phyloP scores from a whole-genome alignment of 164 flowering plant species.

The Taxillus chinensis region DNA sequence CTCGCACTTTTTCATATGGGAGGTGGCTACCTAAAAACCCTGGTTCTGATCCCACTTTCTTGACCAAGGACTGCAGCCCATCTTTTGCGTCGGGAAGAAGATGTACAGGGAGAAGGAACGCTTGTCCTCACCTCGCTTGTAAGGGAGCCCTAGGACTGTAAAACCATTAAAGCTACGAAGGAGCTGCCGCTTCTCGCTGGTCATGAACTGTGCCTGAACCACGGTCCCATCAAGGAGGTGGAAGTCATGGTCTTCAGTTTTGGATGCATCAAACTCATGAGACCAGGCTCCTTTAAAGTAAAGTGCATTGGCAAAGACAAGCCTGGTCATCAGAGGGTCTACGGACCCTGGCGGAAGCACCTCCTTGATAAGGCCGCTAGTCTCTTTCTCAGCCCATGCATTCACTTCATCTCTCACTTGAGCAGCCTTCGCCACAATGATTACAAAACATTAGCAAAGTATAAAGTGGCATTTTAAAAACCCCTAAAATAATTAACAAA shows the following conservation, averaged over 20 bases:
- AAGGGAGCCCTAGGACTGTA: constrained; percentile 57
- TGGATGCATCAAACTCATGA: constrained; percentile 43
- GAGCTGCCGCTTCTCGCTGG: constrained; percentile 46
- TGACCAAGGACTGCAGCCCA: constrained; percentile 42
- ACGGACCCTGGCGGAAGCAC: constrained; percentile 57
- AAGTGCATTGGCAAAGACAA: constrained; percentile 67
- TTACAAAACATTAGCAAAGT: constrained; percentile 2
- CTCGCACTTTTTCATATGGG: constrained; percentile 32
- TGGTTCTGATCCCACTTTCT: constrained; percentile 38
- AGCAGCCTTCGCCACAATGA: constrained; percentile 30
- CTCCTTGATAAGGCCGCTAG: constrained; percentile 61
- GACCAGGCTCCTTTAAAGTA: constrained; percentile 76
- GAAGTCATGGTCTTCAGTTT: constrained; percentile 44
- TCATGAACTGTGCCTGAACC: constrained; percentile 59
- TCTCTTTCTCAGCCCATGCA: constrained; percentile 58
- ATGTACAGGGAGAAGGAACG: constrained; percentile 61
- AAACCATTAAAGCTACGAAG: constrained; percentile 38
- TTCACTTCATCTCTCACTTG: constrained; percentile 49
- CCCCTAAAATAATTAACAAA: no score
- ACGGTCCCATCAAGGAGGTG: constrained; percentile 47
- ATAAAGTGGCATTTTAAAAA: no score
- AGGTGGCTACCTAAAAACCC: constrained; percentile 40
- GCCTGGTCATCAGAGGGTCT: constrained; percentile 34
- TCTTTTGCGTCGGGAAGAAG: constrained; percentile 56
- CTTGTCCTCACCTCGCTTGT: constrained; percentile 50